A percentile compares a stretch with the other conserved stretches of the same genome.
phyloP scores from a whole-genome alignment of 148 eudicot species.

The Oxyria digyna region DNA sequence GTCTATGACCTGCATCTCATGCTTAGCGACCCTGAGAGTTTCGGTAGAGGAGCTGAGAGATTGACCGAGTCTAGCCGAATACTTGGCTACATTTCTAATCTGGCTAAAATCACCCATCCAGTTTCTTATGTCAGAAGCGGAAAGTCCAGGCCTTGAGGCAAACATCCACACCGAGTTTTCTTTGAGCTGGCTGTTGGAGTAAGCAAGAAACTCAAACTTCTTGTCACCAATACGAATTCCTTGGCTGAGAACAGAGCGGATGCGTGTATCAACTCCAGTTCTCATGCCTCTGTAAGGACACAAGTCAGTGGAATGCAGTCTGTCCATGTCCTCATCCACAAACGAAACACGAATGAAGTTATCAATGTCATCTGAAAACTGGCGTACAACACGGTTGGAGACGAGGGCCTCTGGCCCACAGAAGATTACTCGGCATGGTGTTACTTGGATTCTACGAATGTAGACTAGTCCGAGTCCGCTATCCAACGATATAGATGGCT shows the following conservation, averaged over 20 bases:
- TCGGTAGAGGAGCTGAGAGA: conserved; percentile 82
- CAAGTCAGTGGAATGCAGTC: conserved; percentile 51
- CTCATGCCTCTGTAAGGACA: conserved; percentile 29
- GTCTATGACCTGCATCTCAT: conserved; percentile 45
- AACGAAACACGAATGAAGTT: conserved; percentile 82
- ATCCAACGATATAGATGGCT: conserved; percentile 42
- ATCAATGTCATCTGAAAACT: conserved; percentile 39
- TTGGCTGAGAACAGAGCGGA: conserved; percentile 32
- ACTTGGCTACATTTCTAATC: conserved; percentile 75
- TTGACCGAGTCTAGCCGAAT: conserved; percentile 94
- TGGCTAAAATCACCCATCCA: conserved; percentile 78
- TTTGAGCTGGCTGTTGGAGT: conserved; percentile 73
- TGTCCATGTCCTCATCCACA: conserved; percentile 64
- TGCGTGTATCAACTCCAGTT: conserved; percentile 50
- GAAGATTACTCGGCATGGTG: conserved; percentile 65
- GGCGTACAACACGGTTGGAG: conserved; percentile 70
- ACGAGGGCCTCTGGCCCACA: conserved; percentile 80
- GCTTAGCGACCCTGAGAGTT: conserved; percentile 42
- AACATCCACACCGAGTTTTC: conserved; percentile 91
- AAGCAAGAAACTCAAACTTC: too few relatives aligned
- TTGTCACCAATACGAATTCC: conserved; percentile 63
- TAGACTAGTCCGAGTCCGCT: conserved; percentile 40
- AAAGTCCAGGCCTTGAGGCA: conserved; percentile 46
- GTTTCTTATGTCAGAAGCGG: conserved; percentile 49
- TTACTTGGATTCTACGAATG: conserved; percentile 60